A percentile compares a stretch with the other conserved stretches of the same genome.
These are phyloP conservation scores for Xylariaceae sp. DNA, from an alignment of 2,329 filamentous ascomycete genomes.

Conservation along the genomic window DNA sequence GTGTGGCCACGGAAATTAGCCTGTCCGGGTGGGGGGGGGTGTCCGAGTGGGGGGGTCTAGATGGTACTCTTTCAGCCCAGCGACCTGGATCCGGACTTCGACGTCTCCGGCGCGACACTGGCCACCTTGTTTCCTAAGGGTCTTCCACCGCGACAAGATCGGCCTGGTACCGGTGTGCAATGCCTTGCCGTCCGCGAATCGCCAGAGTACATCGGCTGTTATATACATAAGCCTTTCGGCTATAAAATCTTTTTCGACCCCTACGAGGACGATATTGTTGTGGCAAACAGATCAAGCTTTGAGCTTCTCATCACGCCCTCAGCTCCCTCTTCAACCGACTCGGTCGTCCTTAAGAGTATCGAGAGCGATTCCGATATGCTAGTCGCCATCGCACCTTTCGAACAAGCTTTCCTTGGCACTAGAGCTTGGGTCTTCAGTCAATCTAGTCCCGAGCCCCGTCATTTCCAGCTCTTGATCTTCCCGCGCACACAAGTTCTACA, in stretches of 20 bases:
- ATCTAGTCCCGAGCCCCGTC: not conserved
- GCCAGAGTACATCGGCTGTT: not conserved
- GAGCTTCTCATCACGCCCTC: not conserved
- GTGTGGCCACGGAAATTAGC: too few species aligned
- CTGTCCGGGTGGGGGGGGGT: too few species aligned
- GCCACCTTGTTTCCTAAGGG: not conserved
- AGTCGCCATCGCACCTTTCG: too few species aligned
- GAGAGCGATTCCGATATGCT: not conserved
- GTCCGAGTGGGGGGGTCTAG: too few species aligned
- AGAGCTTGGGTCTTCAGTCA: not conserved
- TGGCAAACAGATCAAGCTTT: not conserved
- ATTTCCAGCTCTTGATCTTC: not conserved
- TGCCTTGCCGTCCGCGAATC: constrained; percentile 3
- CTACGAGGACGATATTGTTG: not conserved
- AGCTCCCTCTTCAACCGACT: not conserved
- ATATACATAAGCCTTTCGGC: not conserved
- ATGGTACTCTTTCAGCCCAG: constrained; percentile 2
- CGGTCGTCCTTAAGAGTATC: not conserved
- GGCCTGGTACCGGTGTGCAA: not conserved
- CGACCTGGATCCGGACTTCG: not conserved
- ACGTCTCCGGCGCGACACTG: not conserved
- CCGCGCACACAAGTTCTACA: not conserved
- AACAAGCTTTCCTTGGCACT: not conserved
- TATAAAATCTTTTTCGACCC: not conserved
- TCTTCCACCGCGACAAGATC: too few species aligned